These are phyloP conservation scores for Phytophthora citricola DNA, from an alignment of 352 stramenopile species.

Conservation along the genomic window DNA sequence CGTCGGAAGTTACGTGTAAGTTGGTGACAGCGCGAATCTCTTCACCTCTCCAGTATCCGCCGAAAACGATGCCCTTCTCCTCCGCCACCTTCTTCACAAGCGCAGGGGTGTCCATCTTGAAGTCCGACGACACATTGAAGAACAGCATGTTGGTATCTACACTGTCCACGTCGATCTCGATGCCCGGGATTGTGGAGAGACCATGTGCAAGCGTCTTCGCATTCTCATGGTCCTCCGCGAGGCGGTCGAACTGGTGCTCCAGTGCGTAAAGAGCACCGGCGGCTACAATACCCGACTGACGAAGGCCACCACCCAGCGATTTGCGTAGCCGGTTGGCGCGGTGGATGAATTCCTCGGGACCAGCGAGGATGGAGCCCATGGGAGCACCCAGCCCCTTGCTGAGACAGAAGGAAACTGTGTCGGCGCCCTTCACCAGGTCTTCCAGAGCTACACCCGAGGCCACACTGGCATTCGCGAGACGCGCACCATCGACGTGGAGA, in stretches of 20 bases:
- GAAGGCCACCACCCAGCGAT: constrained; percentile 96
- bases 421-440: constrained; percentile 82
- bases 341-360: constrained; percentile 86
- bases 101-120: constrained; percentile 55
- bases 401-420: constrained; percentile 95
- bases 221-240: constrained; percentile 86
- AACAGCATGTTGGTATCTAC: constrained; percentile 92
- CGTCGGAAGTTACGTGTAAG: constrained; percentile 67
- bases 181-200: constrained; percentile 69
- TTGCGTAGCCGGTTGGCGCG: constrained; percentile 94
- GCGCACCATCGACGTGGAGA: constrained; percentile 95
- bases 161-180: constrained; percentile 62
- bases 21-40: constrained; percentile 81
- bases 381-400: constrained; percentile 96
- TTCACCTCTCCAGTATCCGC: constrained; percentile 72
- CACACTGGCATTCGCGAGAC: constrained; percentile 95
- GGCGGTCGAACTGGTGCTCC: constrained; percentile 83
- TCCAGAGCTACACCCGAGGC: constrained; percentile 67
- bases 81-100: constrained; percentile 64
- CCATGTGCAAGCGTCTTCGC: constrained; percentile 74
- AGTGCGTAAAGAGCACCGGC: constrained; percentile 92
- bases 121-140: constrained; percentile 61
- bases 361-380: constrained; percentile 93
- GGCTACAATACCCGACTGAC: constrained; percentile 94
- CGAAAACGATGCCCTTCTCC: constrained; percentile 72